A percentile compares a stretch with the other conserved stretches of the same genome.
Conservation (phyloP, 1,284 basidiomycete genomes). For the Sporisorium graminicola region DNA sequence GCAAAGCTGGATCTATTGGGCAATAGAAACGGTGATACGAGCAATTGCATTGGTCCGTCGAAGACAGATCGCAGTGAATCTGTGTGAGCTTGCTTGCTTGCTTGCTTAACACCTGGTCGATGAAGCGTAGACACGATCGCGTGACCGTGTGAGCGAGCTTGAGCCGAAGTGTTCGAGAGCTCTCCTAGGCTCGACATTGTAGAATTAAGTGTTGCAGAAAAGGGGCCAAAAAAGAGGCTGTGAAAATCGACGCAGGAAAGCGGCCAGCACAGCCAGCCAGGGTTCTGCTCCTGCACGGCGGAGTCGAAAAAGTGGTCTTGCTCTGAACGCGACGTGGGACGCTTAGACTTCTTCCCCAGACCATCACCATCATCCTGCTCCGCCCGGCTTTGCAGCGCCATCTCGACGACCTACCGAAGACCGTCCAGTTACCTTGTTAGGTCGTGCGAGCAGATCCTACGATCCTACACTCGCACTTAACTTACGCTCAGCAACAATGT, state of each 20-base stretch:
- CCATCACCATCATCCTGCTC: background rate
- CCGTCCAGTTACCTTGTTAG: background rate
- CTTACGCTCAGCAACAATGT: conserved; percentile 18
- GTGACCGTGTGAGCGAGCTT: background rate
- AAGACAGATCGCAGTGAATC: background rate
- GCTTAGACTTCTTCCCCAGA: no score
- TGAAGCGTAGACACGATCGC: conserved; percentile 10
- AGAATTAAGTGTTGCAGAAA: background rate
- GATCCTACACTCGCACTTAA: background rate
- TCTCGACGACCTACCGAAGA: background rate
- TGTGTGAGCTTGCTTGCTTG: background rate
- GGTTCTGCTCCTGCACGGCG: background rate
- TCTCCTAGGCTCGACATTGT: no score
- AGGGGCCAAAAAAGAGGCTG: background rate
- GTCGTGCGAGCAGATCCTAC: background rate
- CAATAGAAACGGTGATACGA: conserved; percentile 7
- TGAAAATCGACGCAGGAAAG: background rate
- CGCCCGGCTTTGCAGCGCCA: background rate
- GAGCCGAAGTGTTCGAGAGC: no score
- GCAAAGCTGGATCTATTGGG: conserved; percentile 62
- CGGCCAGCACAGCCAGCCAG: conserved; percentile 6
- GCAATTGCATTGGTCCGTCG: background rate
- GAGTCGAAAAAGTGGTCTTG: conserved; percentile 3
- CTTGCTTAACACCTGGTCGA: background rate
- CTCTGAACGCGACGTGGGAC: background rate